Conservation (phyloP, 1,284 basidiomycete species). For the Meira miltonrushii region DNA sequence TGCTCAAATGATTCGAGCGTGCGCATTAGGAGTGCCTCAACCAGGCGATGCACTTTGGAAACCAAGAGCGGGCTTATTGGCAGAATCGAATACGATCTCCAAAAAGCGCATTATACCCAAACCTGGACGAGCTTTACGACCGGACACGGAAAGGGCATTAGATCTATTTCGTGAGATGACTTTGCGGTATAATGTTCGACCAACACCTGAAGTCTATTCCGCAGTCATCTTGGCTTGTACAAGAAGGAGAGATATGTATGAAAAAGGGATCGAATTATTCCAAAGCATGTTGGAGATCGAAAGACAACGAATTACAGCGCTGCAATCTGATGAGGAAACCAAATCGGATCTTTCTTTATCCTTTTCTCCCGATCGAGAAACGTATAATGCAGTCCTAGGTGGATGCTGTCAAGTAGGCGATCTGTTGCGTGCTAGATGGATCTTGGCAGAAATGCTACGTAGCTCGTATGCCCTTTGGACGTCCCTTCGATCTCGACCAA, state of each 20-base stretch:
- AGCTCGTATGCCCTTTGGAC: conserved; percentile 27
- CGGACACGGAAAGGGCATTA: conserved; percentile 81
- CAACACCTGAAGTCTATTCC: conserved; percentile 70
- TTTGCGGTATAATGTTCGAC: conserved; percentile 62
- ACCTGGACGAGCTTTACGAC: conserved; percentile 24
- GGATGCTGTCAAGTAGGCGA: conserved; percentile 83
- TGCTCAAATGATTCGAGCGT: conserved; percentile 80
- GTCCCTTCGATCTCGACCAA: conserved; percentile 3
- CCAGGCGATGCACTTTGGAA: conserved; percentile 44
- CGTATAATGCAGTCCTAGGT: conserved; percentile 78
- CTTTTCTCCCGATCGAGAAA: conserved; percentile 65
- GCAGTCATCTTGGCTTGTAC: conserved; percentile 72
- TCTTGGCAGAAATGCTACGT: conserved; percentile 76
- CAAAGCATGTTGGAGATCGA: conserved; percentile 61
- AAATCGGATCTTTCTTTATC: conserved; percentile 12
- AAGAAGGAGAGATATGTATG: conserved; percentile 47
- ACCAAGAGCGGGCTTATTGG: background rate
- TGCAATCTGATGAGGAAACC: conserved; percentile 11
- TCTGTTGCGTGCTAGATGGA: conserved; percentile 76
- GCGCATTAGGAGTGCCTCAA: conserved; percentile 60
- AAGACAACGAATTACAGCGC: conserved; percentile 65
- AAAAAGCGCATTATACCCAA: background rate
- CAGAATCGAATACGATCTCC: background rate
- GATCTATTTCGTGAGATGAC: conserved; percentile 91
- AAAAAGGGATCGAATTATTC: conserved; percentile 57